phyloP scores from a whole-genome alignment of 441 rosid genomes.

The Biscutella auriculata region DNA sequence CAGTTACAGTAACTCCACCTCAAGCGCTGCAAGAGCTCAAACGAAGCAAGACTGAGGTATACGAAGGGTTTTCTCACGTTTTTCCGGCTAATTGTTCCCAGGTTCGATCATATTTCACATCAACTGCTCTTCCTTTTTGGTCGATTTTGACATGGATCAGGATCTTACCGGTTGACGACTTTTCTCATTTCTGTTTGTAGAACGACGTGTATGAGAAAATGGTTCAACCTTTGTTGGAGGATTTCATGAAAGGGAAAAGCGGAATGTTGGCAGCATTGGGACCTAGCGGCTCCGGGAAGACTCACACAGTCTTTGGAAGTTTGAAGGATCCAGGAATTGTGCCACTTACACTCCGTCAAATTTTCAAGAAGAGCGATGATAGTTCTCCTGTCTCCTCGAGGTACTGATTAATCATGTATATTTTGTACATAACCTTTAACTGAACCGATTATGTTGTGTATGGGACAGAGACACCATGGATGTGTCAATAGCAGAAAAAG shows the following conservation, averaged over 20 bases:
- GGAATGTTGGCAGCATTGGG: constrained; percentile 88
- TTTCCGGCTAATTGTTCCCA: constrained; percentile 56
- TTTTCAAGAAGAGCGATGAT: constrained; percentile 30
- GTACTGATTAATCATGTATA: constrained; percentile 19
- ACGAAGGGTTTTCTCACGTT: constrained; percentile 68
- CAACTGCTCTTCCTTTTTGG: neutral
- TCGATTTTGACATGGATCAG: neutral
- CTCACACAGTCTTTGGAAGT: constrained; percentile 76
- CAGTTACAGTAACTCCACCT: constrained; percentile 62
- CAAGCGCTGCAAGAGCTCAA: constrained; percentile 47
- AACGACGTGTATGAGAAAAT: constrained; percentile 42
- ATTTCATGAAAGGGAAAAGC: constrained; percentile 57
- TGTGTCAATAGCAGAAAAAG: neutral
- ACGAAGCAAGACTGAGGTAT: constrained; percentile 59
- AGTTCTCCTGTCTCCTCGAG: constrained; percentile 21
- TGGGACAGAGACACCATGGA: neutral
- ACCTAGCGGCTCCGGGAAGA: constrained; percentile 89
- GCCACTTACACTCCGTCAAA: constrained; percentile 45
- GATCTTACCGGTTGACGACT: neutral
- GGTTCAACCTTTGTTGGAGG: constrained; percentile 63
- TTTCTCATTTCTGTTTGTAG: constrained; percentile 23
- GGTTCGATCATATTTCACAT: constrained; percentile 21
- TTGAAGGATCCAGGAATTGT: constrained; percentile 73
- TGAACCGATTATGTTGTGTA: neutral
- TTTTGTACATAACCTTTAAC: neutral